These are phyloP conservation scores for Mangifera indica DNA, from an alignment of 345 rosid species.

Conservation along the genomic window DNA sequence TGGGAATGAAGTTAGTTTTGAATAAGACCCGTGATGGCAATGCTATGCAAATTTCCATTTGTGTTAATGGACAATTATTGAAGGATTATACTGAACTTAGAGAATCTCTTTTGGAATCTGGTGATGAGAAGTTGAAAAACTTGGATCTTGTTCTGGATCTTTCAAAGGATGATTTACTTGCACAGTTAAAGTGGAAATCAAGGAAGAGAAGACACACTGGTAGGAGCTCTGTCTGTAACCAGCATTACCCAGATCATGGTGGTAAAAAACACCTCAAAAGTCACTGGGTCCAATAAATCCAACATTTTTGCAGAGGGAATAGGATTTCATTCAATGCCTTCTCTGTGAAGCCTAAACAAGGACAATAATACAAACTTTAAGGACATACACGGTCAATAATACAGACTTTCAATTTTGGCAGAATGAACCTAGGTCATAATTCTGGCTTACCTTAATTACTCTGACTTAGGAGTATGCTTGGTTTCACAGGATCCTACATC, in stretches of 20 bases:
- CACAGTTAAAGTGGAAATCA: conserved; percentile 59
- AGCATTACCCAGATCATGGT: conserved; percentile 13
- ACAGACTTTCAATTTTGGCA: no score
- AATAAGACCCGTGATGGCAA: conserved; percentile 24
- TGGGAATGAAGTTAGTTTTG: conserved; percentile 28
- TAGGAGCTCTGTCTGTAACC: conserved; percentile 32
- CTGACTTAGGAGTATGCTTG: no score
- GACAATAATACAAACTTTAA: no score
- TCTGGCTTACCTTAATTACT: no score
- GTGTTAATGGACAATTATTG: conserved; percentile 16
- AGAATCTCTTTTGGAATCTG: conserved; percentile 21
- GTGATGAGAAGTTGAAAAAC: conserved; percentile 20
- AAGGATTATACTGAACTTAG: conserved; percentile 23
- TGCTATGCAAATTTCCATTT: conserved; percentile 22
- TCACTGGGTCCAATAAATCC: no score
- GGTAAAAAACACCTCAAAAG: conserved; percentile 5
- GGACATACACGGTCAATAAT: no score
- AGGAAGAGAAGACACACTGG: conserved; percentile 53
- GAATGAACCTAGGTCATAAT: no score
- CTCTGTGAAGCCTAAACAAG: no score
- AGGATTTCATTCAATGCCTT: no score
- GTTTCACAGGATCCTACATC: no score
- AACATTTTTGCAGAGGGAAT: no score
- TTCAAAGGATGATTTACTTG: conserved; percentile 49
- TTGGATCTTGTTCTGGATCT: conserved; percentile 46